These are phyloP conservation scores for Rhodotorula sp. DNA, from an alignment of 1,284 basidiomycete species.

Conservation along the genomic window DNA sequence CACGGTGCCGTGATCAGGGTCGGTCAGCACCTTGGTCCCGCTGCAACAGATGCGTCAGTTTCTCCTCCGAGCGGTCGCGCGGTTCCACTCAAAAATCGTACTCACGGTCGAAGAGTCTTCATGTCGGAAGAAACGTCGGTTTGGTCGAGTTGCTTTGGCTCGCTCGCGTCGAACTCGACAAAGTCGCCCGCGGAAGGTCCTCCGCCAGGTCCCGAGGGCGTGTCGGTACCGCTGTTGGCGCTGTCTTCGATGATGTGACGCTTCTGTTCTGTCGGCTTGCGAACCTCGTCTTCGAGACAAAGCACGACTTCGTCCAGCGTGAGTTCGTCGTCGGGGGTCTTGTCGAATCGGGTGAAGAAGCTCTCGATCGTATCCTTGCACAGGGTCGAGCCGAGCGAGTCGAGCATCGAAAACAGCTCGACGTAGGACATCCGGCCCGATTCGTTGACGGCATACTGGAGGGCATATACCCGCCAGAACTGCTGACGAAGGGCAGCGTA, in stretches of 20 bases:
- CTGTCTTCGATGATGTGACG: neutral
- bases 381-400: conserved; percentile 91
- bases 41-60: neutral
- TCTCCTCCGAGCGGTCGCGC: no score
- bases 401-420: conserved; percentile 93
- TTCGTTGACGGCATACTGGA: conserved; percentile 88
- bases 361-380: conserved; percentile 71
- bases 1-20: conserved; percentile 23
- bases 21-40: conserved; percentile 27
- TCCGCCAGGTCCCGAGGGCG: conserved; percentile 8
- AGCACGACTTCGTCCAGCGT: conserved; percentile 73
- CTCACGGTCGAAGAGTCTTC: conserved; percentile 27
- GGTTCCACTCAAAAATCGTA: neutral
- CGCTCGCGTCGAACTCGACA: neutral
- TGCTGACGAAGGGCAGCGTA: conserved; percentile 59
- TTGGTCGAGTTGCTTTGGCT: conserved; percentile 16
- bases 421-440: conserved; percentile 72
- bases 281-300: conserved; percentile 73
- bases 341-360: conserved; percentile 72
- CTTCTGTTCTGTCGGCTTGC: conserved; percentile 67
- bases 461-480: conserved; percentile 84
- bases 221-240: neutral
- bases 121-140: conserved; percentile 30
- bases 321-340: conserved; percentile 70
- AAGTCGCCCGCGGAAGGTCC: conserved; percentile 3